These are phyloP conservation scores for Cyclotella choctawhatcheeana DNA, from an alignment of 108 stramenopile genomes.

Conservation along the genomic window DNA sequence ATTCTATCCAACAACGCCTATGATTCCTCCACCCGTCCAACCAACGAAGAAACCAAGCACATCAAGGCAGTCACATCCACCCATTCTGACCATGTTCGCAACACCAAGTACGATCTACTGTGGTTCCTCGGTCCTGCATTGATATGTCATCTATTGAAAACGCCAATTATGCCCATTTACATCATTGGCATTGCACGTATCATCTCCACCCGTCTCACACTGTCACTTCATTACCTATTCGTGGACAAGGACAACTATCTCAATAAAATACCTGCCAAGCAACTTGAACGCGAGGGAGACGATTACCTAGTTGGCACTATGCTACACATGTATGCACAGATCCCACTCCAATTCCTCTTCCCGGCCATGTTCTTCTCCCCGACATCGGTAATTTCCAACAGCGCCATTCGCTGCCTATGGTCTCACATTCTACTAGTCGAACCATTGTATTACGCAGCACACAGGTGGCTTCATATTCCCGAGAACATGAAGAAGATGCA, in stretches of 20 bases:
- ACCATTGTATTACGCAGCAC: slow-evolving; percentile 70
- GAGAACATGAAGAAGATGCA: slow-evolving; percentile 76
- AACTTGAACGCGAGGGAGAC: slow-evolving; percentile 60
- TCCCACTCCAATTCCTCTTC: slow-evolving; percentile 65
- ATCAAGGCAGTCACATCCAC: slow-evolving; percentile 64
- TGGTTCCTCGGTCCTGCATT: slow-evolving; percentile 61
- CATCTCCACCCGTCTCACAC: slow-evolving; percentile 55
- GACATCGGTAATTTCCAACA: slow-evolving; percentile 39
- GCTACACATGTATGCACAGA: slow-evolving; percentile 72
- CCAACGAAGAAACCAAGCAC: slow-evolving; percentile 49
- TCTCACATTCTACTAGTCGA: slow-evolving; percentile 64
- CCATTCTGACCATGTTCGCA: slow-evolving; percentile 61
- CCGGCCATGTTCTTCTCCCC: slow-evolving; percentile 70
- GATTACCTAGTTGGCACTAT: slow-evolving; percentile 66
- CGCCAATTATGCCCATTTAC: slow-evolving; percentile 64
- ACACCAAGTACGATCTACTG: slow-evolving; percentile 60
- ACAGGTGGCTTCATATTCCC: slow-evolving; percentile 75
- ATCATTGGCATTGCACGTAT: slow-evolving; percentile 63
- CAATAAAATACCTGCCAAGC: slow-evolving; percentile 69
- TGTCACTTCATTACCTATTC: slow-evolving; percentile 67
- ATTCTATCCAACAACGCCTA: slow-evolving; percentile 48
- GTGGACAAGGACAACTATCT: slow-evolving; percentile 75
- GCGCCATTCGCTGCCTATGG: slow-evolving; percentile 48
- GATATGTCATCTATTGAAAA: slow-evolving; percentile 46
- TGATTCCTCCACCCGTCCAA: slow-evolving; percentile 44